These are phyloP conservation scores for Pleurotus salmoneostramineus DNA, from an alignment of 768 basidiomycete genomes.

Conservation along the genomic window DNA sequence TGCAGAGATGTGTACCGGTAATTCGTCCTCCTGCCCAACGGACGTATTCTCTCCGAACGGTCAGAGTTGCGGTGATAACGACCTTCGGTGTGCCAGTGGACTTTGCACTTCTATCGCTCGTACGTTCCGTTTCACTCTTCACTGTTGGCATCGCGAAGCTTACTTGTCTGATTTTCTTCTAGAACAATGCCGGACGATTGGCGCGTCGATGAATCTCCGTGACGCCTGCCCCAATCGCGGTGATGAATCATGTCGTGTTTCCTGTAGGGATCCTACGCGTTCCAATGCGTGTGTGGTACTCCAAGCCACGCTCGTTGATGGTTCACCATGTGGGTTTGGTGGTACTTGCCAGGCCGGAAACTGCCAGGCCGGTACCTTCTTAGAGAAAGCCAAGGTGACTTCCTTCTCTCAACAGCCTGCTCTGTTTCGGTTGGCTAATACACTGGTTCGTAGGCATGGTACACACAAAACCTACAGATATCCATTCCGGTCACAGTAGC, in stretches of 20 bases:
- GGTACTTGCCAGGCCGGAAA: slow-evolving; percentile 61
- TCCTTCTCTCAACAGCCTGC: slow-evolving; percentile 9
- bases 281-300: slow-evolving; percentile 64
- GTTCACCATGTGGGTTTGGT: slow-evolving; percentile 81
- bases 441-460: slow-evolving; percentile 56
- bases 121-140: slow-evolving; percentile 28
- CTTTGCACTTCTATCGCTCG: slow-evolving; percentile 70
- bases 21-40: slow-evolving; percentile 64
- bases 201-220: slow-evolving; percentile 67
- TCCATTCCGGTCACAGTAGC: slow-evolving; percentile 77
- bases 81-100: slow-evolving; percentile 73
- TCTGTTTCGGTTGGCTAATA: slow-evolving; percentile 8
- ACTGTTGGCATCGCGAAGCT: slow-evolving; percentile 7
- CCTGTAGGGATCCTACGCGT: slow-evolving; percentile 68
- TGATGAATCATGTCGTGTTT: slow-evolving; percentile 71
- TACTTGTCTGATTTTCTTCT: slow-evolving; percentile 11
- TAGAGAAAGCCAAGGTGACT: slow-evolving; percentile 59
- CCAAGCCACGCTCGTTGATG: slow-evolving; percentile 70
- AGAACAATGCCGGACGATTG: slow-evolving; percentile 77
- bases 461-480: slow-evolving; percentile 71
- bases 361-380: slow-evolving; percentile 56
- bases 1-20: slow-evolving; percentile 74
- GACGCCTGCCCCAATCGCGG: slow-evolving; percentile 59
- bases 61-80: slow-evolving; percentile 58
- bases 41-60: slow-evolving; percentile 65